These are phyloP conservation scores for Eudorina sp. DNA, from an alignment of 139 green algal genomes.

Conservation along the genomic window DNA sequence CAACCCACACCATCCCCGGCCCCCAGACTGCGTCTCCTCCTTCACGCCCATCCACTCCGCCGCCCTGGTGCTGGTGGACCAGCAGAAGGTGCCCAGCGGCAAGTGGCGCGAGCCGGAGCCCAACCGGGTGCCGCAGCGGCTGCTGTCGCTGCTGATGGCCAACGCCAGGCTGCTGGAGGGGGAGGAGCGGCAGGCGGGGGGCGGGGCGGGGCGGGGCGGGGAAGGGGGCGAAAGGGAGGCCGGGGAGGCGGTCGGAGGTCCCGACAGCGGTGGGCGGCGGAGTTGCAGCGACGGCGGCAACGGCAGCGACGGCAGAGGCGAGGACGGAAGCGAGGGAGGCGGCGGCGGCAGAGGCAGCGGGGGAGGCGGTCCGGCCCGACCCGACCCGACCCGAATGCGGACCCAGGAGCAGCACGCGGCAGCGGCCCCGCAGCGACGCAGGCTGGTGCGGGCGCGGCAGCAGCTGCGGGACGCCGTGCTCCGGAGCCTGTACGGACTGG, in stretches of 20 bases:
- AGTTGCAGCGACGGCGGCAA: too few relatives aligned
- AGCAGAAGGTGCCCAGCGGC: not conserved
- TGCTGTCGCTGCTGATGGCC: not conserved
- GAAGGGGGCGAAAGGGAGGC: not conserved
- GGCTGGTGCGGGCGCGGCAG: not conserved
- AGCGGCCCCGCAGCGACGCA: not conserved
- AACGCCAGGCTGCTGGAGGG: not conserved
- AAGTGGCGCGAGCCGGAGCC: not conserved
- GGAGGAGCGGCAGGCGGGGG: not conserved
- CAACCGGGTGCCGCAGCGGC: not conserved
- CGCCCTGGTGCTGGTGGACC: not conserved
- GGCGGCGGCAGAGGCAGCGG: not conserved
- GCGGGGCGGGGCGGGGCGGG: not conserved
- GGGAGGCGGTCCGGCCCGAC: too few relatives aligned
- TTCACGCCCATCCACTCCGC: not conserved
- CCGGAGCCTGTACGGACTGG: conserved; percentile 1
- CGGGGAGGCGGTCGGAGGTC: not conserved
- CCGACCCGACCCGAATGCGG: too few relatives aligned
- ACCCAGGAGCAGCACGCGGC: too few relatives aligned
- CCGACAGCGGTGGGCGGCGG: too few relatives aligned
- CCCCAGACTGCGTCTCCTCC: too few relatives aligned
- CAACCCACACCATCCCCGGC: too few relatives aligned
- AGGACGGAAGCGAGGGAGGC: not conserved
- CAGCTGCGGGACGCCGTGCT: conserved; percentile 35
- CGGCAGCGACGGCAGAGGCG: not conserved